Conservation (phyloP, 495 filamentous ascomycete species). For the Hamigera avellanea region DNA sequence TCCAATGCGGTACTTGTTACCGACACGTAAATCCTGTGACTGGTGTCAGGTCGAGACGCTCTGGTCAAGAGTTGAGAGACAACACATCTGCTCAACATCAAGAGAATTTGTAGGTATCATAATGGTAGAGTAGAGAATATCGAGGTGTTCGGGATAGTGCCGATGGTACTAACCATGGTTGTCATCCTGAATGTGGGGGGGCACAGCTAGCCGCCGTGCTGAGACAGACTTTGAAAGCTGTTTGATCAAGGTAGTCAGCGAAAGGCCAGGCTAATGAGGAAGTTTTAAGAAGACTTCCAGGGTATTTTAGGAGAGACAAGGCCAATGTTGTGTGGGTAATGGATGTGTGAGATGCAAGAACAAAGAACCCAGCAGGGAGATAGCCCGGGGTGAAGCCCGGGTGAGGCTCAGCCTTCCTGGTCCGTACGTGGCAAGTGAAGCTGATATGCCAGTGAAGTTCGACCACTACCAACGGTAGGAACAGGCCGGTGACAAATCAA, state of each 20-base stretch:
- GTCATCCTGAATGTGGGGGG: slow-evolving; percentile 30
- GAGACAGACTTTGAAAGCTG: slow-evolving; percentile 1
- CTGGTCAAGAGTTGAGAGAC: no score
- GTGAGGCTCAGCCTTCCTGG: slow-evolving; percentile 4
- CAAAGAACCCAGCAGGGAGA: no score
- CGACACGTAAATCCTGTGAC: slow-evolving; percentile 88
- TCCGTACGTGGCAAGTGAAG: not conserved
- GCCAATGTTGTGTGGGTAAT: no score
- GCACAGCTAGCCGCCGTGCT: slow-evolving; percentile 30
- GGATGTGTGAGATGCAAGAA: no score
- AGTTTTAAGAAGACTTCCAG: slow-evolving; percentile 6
- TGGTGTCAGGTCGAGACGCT: slow-evolving; percentile 11
- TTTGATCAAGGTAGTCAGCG: slow-evolving; percentile 4
- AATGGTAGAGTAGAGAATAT: no score
- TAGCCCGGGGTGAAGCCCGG: slow-evolving; percentile 3
- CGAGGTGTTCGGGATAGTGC: not conserved
- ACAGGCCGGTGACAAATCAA: no score
- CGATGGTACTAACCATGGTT: slow-evolving; percentile 30
- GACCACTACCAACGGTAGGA: not conserved
- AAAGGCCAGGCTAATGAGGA: slow-evolving; percentile 7
- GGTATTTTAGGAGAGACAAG: slow-evolving; percentile 6
- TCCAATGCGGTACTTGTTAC: slow-evolving; percentile 99
- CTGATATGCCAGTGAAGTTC: no score
- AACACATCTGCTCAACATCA: no score
- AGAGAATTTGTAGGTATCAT: no score